A percentile compares a stretch with the other conserved stretches of the same genome.
phyloP scores from a whole-genome alignment of 2,329 filamentous ascomycete species.

The Hymenoscyphus repandus region DNA sequence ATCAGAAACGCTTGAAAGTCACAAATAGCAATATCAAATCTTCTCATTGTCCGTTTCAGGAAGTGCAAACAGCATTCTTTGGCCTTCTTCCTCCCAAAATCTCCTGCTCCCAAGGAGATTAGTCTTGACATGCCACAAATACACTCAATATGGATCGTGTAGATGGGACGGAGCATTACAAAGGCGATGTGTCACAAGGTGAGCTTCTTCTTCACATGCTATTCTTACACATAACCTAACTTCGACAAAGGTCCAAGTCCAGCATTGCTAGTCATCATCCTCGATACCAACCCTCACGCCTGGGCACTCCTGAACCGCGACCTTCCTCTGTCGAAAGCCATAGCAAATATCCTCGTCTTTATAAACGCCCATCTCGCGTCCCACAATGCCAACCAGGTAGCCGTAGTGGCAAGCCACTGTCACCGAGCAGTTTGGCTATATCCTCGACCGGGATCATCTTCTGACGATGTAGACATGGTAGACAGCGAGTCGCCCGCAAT shows the following conservation, averaged over 20 bases:
- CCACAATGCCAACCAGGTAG: slow-evolving; percentile 88
- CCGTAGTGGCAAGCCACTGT: slow-evolving; percentile 83
- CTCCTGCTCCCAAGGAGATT: neutral
- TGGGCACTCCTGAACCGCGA: slow-evolving; percentile 74
- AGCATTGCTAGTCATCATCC: slow-evolving; percentile 81
- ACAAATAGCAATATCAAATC: too few species aligned
- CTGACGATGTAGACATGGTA: slow-evolving; percentile 54
- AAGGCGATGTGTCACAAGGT: slow-evolving; percentile 39
- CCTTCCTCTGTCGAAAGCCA: slow-evolving; percentile 75
- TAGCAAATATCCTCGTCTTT: slow-evolving; percentile 90
- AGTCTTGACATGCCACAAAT: slow-evolving; percentile 18
- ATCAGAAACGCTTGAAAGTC: too few species aligned
- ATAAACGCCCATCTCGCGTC: slow-evolving; percentile 94
- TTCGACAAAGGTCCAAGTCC: slow-evolving; percentile 49
- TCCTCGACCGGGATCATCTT: slow-evolving; percentile 46
- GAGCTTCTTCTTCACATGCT: slow-evolving; percentile 19
- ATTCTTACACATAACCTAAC: slow-evolving; percentile 11
- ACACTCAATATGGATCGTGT: slow-evolving; percentile 55
- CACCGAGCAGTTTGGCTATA: slow-evolving; percentile 88
- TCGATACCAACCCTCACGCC: slow-evolving; percentile 95
- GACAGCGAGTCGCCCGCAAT: slow-evolving; percentile 33
- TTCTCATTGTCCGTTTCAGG: too few species aligned
- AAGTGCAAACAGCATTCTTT: neutral
- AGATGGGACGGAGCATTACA: slow-evolving; percentile 54
- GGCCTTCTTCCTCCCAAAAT: neutral